A percentile compares a stretch with the other conserved stretches of the same genome.
Evolutionary conservation across 139 green algal genomes (phyloP).

Genomic region (Chlorella sp.): DNA sequence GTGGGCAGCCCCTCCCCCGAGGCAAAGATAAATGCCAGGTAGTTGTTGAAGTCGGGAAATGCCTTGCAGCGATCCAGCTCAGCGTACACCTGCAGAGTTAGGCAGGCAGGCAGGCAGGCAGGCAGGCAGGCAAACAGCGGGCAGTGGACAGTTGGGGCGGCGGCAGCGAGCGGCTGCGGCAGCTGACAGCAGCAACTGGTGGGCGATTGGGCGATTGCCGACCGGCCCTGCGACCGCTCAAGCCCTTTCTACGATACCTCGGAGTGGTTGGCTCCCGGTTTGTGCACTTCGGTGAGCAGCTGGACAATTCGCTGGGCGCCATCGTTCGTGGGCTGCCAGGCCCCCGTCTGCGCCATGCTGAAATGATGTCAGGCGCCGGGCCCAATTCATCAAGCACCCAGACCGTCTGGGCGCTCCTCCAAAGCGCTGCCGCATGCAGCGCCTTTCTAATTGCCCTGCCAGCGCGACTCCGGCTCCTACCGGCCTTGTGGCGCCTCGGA

Average conservation of each 20-base stretch:
- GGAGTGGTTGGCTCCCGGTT: constrained; percentile 84
- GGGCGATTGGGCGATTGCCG: neutral
- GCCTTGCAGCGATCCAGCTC: constrained; percentile 81
- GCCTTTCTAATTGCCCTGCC: no score
- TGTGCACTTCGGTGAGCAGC: constrained; percentile 81
- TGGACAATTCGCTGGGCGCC: constrained; percentile 79
- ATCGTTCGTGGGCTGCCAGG: constrained; percentile 10
- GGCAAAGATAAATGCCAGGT: constrained; percentile 91
- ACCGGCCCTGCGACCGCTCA: no score
- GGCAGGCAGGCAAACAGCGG: neutral
- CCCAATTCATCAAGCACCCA: no score
- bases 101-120: neutral
- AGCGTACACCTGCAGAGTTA: constrained; percentile 77
- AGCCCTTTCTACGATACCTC: constrained; percentile 40
- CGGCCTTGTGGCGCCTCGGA: no score
- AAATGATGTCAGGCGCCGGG: no score
- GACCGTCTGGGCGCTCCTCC: no score
- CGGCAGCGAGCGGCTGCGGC: neutral
- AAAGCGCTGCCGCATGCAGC: no score
- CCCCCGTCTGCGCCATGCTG: neutral
- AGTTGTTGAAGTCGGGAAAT: constrained; percentile 96
- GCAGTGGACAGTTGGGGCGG: neutral
- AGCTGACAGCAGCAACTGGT: neutral
- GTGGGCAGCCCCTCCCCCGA: constrained; percentile 68
- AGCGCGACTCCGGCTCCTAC: no score